A percentile compares a stretch with the other conserved stretches of the same genome.
Evolutionary conservation across 202 grass and related monocot species (phyloP).

Genomic region (Schoenoplectus tabernaemontani): DNA sequence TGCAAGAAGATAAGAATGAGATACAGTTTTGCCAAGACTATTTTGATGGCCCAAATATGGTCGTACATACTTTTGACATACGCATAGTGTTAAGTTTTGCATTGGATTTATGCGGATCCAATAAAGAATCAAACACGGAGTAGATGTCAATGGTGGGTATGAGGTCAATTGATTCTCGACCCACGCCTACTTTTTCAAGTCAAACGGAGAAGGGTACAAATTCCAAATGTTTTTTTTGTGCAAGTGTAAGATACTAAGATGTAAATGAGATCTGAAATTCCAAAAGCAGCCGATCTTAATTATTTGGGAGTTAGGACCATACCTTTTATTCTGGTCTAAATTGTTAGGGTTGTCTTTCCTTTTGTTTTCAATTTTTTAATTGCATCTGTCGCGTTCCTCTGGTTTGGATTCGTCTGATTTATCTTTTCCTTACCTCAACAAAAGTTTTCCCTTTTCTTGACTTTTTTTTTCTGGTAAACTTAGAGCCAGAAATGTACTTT

Average conservation of each 20-base stretch:
- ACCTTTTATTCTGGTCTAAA: neutral
- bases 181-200: constrained; percentile 8
- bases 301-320: too few relatives aligned
- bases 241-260: too few relatives aligned
- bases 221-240: constrained; percentile 23
- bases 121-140: neutral
- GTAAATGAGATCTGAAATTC: neutral
- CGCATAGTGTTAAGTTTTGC: neutral
- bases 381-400: neutral
- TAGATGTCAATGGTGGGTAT: constrained; percentile 8
- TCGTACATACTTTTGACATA: neutral
- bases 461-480: neutral
- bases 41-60: neutral
- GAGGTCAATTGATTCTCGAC: constrained; percentile 14
- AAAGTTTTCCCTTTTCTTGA: neutral
- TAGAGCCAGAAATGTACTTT: constrained; percentile 2
- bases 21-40: neutral
- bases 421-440: neutral
- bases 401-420: too few relatives aligned
- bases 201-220: constrained; percentile 25
- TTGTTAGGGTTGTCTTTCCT: neutral
- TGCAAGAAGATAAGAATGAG: neutral
- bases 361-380: neutral
- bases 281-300: constrained; percentile 12
- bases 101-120: neutral